Base-by-base conservation (phyloP, 1,139 yeast genomes). In the Nadsonia starkeyi-henricii region DNA sequence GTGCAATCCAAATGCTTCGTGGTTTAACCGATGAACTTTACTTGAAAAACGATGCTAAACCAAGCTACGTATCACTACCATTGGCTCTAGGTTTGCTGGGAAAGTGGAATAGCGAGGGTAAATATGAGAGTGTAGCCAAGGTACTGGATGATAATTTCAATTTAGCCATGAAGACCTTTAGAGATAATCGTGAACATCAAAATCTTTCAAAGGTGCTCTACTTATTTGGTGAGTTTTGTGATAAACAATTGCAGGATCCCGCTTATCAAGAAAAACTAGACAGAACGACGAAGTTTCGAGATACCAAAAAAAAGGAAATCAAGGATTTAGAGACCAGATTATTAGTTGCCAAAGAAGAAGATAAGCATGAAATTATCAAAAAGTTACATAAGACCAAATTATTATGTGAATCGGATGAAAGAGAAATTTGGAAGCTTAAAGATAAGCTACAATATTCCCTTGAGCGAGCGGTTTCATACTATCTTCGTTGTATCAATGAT, bases 211-310 rank as follows among this genome's bases (percentile, higher is more conserved):
- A 33, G 37, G 72, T 79, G 1, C 82, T 64, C 57, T 80, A 75
- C 52, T 68, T 72, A 2, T 73, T 84, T 56, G 97, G 89, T 0
- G 69, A 72, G 36, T 89, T 89, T 59, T 85, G 96, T 60, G 85
- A 84, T 56, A 66, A 67, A 7, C 93, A 85, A 57, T 67, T 75
- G 44, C 72, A 73, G 52, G 72, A 76, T 2, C 61, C 70, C 2
- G 64, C 66, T 1, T 59, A 73, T 17, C 67, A 63, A 41, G 75
- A 71, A 13, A 75, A 75, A 26, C 67, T 81, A 9, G 60, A 58
- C 2, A 73, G 69, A 43, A 61, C 72, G 9, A 65, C 67, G 19
- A 64, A 61, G 28, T 66, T 76, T 46, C 68, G 89, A 79, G 55
- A 62, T 75, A 20, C 67, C 39, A 52, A 61, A 42, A 47, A 48